Conservation (phyloP, 768 basidiomycete genomes). For the Phaffia tasmanica region DNA sequence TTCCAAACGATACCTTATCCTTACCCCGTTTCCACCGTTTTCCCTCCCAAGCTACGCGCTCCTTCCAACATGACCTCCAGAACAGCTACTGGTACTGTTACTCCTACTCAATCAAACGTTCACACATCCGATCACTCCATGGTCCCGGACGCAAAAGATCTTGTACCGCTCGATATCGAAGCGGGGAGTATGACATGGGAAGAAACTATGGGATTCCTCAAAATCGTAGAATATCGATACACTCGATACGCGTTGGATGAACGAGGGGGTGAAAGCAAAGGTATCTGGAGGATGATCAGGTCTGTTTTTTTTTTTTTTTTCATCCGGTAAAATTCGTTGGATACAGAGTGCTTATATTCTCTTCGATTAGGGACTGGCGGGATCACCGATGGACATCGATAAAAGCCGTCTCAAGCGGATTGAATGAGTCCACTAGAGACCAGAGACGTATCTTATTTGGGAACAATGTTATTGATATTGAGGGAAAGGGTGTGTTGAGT, state of each 20-base stretch:
- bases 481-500: constrained; percentile 64
- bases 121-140: constrained; percentile 26
- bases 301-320: constrained; percentile 38
- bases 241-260: constrained; percentile 73
- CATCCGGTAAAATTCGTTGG: neutral
- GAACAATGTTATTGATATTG: constrained; percentile 75
- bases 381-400: constrained; percentile 61
- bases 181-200: constrained; percentile 37
- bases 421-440: constrained; percentile 46
- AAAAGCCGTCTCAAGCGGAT: constrained; percentile 54
- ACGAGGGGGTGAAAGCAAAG: constrained; percentile 55
- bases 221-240: constrained; percentile 81
- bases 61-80: neutral
- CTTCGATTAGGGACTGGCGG: constrained; percentile 65
- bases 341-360: neutral
- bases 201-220: constrained; percentile 44
- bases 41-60: constrained; percentile 40
- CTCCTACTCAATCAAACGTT: constrained; percentile 26
- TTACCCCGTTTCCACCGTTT: constrained; percentile 68
- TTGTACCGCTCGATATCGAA: constrained; percentile 36
- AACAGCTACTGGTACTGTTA: neutral
- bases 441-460: constrained; percentile 72
- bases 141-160: constrained; percentile 35
- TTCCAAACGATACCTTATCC: constrained; percentile 59
- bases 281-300: constrained; percentile 62